Evolutionary conservation across 805 yeast species (phyloP).

Genomic region (Candida anglica): DNA sequence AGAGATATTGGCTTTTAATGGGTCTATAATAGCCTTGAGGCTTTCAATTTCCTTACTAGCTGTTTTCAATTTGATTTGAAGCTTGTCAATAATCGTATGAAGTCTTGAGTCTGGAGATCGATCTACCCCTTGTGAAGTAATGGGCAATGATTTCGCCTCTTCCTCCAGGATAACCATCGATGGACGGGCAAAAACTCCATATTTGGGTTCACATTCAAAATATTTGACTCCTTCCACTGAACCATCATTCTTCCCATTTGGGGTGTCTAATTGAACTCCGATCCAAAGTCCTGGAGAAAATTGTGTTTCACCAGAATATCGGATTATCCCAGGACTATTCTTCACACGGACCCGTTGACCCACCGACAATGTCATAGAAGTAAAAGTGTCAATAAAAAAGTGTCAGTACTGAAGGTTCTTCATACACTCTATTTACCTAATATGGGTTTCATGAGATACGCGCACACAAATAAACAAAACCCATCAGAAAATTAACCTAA

Average conservation of each 20-base stretch:
- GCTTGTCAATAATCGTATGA: conserved; percentile 31
- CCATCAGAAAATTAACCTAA: too few species aligned
- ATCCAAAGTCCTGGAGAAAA: conserved; percentile 59
- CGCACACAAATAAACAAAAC: too few species aligned
- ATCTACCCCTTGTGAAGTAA: neutral
- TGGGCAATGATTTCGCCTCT: too few species aligned
- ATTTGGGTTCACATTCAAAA: conserved; percentile 31
- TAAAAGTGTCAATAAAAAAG: too few species aligned
- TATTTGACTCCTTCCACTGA: conserved; percentile 40
- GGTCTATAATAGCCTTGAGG: conserved; percentile 14
- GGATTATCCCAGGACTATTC: conserved; percentile 42
- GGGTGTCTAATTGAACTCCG: conserved; percentile 41
- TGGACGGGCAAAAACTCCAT: conserved; percentile 51
- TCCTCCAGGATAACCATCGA: conserved; percentile 15
- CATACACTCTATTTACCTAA: too few species aligned
- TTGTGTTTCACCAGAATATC: conserved; percentile 49
- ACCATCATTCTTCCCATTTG: conserved; percentile 49
- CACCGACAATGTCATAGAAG: neutral
- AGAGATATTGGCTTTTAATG: conserved; percentile 8
- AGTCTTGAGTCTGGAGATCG: conserved; percentile 6
- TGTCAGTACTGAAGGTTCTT: too few species aligned
- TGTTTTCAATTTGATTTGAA: conserved; percentile 44
- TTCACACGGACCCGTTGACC: conserved; percentile 33
- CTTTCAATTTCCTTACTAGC: conserved; percentile 21
- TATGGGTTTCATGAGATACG: too few species aligned